These are phyloP conservation scores for Asclepias syriaca DNA, from an alignment of 257 asterid species.

Conservation along the genomic window DNA sequence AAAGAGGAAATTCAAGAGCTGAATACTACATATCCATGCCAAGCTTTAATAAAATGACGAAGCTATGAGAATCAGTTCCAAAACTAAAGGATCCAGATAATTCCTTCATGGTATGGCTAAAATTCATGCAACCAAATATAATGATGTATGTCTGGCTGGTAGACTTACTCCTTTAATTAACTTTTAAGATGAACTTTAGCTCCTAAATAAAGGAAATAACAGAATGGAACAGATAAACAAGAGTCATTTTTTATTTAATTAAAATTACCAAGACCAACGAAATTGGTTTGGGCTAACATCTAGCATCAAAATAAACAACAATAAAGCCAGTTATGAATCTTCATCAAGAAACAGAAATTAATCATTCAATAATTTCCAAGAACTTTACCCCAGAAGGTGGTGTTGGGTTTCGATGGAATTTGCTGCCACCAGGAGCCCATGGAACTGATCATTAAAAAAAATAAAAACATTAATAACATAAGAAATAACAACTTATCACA, in stretches of 20 bases:
- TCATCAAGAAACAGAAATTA: conserved; percentile 5
- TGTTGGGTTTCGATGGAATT: conserved; percentile 83
- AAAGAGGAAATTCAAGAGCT: background rate
- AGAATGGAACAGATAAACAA: background rate
- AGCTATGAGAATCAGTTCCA: background rate
- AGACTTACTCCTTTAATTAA: background rate
- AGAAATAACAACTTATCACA: background rate
- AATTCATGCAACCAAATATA: background rate
- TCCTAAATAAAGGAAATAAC: background rate
- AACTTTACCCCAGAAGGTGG: conserved; percentile 88
- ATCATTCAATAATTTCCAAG: conserved; percentile 4
- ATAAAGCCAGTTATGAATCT: background rate
- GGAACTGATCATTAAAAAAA: conserved; percentile 58
- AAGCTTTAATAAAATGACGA: background rate
- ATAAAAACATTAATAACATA: conserved; percentile 4
- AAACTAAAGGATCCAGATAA: background rate
- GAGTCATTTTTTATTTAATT: background rate
- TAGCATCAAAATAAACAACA: background rate
- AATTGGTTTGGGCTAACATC: background rate
- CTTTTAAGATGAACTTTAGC: background rate
- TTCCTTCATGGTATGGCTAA: background rate
- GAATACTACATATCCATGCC: background rate
- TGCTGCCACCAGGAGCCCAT: conserved; percentile 99
- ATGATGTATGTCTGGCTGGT: background rate
- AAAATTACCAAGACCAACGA: background rate